These are phyloP conservation scores for Penicillium sp. DNA, from an alignment of 2,329 filamentous ascomycete species.

Conservation along the genomic window DNA sequence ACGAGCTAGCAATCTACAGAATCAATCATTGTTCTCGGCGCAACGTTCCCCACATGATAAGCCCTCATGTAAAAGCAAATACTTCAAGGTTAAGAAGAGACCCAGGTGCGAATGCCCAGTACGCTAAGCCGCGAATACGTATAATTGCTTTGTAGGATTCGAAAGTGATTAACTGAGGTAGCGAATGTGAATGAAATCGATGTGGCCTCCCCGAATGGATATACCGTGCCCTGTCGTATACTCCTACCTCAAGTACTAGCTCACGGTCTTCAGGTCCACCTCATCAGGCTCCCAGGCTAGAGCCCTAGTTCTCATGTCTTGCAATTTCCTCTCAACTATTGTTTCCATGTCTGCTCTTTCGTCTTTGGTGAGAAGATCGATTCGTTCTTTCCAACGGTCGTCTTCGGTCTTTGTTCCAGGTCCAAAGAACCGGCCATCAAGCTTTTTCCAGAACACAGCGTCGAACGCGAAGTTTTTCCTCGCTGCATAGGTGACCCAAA, in stretches of 20 bases:
- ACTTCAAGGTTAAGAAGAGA: no score
- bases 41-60: no score
- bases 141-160: not conserved
- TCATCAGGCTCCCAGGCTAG: slow-evolving; percentile 6
- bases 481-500: no score
- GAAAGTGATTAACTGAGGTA: not conserved
- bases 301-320: slow-evolving; percentile 2
- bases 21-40: no score
- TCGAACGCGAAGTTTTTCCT: no score
- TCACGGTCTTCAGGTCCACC: not conserved
- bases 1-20: no score
- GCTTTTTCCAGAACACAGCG: no score
- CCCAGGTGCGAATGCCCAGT: no score
- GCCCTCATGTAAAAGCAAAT: no score
- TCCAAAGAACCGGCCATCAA: no score
- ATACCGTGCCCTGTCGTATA: not conserved
- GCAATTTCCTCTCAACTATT: not conserved
- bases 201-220: not conserved
- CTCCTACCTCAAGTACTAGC: not conserved
- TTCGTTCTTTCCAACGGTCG: slow-evolving; percentile 3
- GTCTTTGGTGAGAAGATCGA: slow-evolving; percentile 2
- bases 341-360: slow-evolving; percentile 3
- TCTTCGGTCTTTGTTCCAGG: not conserved
- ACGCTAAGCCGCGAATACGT: no score
- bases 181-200: not conserved